These are phyloP conservation scores for Hanseniaspora thailandica DNA, from an alignment of 805 yeast species.

Conservation along the genomic window DNA sequence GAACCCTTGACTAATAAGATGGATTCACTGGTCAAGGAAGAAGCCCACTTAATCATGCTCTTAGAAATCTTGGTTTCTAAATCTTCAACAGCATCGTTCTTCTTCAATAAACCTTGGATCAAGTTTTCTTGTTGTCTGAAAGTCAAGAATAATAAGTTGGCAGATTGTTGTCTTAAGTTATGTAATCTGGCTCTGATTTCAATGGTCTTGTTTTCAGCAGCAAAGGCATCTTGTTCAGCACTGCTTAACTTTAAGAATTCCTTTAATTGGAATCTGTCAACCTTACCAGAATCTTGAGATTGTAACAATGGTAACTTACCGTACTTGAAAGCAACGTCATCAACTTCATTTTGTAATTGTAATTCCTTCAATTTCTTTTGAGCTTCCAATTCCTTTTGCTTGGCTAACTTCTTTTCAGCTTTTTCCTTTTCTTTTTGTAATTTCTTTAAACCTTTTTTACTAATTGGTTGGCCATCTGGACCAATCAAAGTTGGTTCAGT, in stretches of 20 bases:
- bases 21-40: slow-evolving; percentile 71
- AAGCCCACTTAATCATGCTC: slow-evolving; percentile 95
- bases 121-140: slow-evolving; percentile 79
- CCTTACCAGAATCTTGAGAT: slow-evolving; percentile 41
- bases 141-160: slow-evolving; percentile 80
- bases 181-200: slow-evolving; percentile 90
- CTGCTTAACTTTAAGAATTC: slow-evolving; percentile 31
- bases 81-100: slow-evolving; percentile 30
- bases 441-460: slow-evolving; percentile 91
- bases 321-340: slow-evolving; percentile 56
- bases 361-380: slow-evolving; percentile 73
- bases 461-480: slow-evolving; percentile 78
- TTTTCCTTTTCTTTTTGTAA: slow-evolving; percentile 87
- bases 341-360: slow-evolving; percentile 72
- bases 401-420: slow-evolving; percentile 83
- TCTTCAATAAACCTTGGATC: slow-evolving; percentile 75
- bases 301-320: slow-evolving; percentile 84
- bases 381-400: slow-evolving; percentile 73
- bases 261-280: slow-evolving; percentile 46
- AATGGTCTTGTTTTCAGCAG: slow-evolving; percentile 55
- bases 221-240: slow-evolving; percentile 29
- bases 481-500: slow-evolving; percentile 35
- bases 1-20: slow-evolving; percentile 84
- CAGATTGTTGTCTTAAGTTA: slow-evolving; percentile 88
- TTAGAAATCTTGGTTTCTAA: slow-evolving; percentile 63